Conservation (phyloP, 2,329 filamentous ascomycete species). For the Aspergillus carbonarius region DNA sequence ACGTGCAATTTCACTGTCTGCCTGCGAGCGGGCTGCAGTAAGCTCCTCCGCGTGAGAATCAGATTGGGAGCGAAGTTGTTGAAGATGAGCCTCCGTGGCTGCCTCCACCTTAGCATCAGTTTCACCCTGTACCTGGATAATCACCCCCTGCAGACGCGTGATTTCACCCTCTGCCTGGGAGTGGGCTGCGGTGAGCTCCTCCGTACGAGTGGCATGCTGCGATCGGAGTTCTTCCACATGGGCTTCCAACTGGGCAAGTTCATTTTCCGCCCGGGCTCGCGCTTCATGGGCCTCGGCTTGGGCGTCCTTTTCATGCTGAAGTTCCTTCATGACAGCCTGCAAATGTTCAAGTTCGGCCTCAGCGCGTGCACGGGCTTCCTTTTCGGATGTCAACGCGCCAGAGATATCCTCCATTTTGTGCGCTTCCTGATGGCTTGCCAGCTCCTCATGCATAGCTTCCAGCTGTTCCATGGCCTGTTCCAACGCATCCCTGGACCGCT, state of each 20-base stretch:
- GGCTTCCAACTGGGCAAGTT: slow-evolving; percentile 14
- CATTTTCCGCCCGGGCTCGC: slow-evolving; percentile 21
- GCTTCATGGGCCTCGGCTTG: slow-evolving; percentile 23
- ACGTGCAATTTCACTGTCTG: slow-evolving; percentile 27
- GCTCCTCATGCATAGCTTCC: slow-evolving; percentile 40
- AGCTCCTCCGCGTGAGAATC: slow-evolving; percentile 19
- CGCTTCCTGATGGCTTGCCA: slow-evolving; percentile 35
- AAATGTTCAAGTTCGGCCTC: slow-evolving; percentile 34
- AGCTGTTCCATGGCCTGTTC: slow-evolving; percentile 45
- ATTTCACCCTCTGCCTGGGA: slow-evolving; percentile 14
- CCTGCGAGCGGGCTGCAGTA: slow-evolving; percentile 18
- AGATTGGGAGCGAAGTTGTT: slow-evolving; percentile 17
- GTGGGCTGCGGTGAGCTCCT: slow-evolving; percentile 7
- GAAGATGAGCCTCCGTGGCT: slow-evolving; percentile 14
- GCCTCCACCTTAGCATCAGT: slow-evolving; percentile 21
- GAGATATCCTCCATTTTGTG: slow-evolving; percentile 29
- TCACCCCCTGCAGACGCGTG: slow-evolving; percentile 38
- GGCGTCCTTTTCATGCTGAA: slow-evolving; percentile 34
- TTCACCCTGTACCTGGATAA: slow-evolving; percentile 44
- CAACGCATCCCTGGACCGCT: slow-evolving; percentile 42
- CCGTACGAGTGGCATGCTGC: slow-evolving; percentile 4
- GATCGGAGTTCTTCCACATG: slow-evolving; percentile 10
- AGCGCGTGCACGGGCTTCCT: slow-evolving; percentile 28
- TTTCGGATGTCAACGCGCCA: slow-evolving; percentile 29
- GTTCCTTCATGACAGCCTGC: slow-evolving; percentile 55